These are phyloP conservation scores for Sclerotinia nivalis DNA, from an alignment of 2,329 filamentous ascomycete genomes.

Conservation along the genomic window DNA sequence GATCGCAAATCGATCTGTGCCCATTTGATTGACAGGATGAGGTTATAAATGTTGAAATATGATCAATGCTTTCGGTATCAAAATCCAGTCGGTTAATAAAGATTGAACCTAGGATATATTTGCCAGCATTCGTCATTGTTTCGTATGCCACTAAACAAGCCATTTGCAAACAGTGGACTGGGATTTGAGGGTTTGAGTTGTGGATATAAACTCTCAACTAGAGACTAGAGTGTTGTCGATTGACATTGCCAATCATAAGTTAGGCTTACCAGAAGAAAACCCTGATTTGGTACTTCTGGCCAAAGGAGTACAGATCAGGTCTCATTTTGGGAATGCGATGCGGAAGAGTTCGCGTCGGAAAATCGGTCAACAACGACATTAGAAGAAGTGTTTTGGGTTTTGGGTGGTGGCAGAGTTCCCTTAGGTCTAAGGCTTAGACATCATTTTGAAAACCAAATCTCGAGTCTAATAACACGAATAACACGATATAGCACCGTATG, in stretches of 20 bases:
- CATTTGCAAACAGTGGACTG: neutral
- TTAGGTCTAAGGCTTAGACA: neutral
- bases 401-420: neutral
- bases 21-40: constrained; percentile 9
- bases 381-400: neutral
- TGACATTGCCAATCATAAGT: constrained; percentile 1
- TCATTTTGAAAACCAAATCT: neutral
- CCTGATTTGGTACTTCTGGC: neutral
- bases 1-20: constrained; percentile 11
- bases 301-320: neutral
- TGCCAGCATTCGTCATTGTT: constrained; percentile 13
- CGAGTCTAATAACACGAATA: neutral
- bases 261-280: neutral
- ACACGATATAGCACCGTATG: neutral
- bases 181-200: neutral
- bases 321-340: neutral
- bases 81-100: neutral
- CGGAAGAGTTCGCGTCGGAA: neutral
- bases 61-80: constrained; percentile 9
- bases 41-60: constrained; percentile 2
- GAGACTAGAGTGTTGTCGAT: constrained; percentile 8
- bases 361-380: neutral
- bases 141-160: neutral
- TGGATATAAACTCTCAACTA: neutral
- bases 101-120: neutral